Percentiles rank a stretch among this genome's conserved stretches.
Conservation (phyloP, 2,329 filamentous ascomycete genomes). For the Podosphaera aphanis region DNA sequence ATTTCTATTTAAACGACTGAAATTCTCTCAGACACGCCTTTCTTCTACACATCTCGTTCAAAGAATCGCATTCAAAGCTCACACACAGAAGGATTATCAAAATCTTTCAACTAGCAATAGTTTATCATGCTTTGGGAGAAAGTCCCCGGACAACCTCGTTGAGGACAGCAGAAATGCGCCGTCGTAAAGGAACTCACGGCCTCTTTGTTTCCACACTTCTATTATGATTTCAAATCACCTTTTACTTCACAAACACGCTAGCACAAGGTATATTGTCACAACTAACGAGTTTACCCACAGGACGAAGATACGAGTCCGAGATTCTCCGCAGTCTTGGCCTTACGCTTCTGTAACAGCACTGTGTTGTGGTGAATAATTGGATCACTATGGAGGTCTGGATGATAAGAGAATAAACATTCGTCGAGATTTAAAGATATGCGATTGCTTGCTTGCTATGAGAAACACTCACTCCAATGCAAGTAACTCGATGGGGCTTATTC, state of each 20-base stretch:
- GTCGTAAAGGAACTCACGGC: conserved; percentile 95
- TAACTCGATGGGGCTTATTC: conserved; percentile 99
- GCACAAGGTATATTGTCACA: not conserved
- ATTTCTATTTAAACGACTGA: no score
- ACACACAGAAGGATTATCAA: conserved; percentile 48
- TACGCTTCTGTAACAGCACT: no score
- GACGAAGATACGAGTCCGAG: conserved; percentile 84
- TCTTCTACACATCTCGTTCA: conserved; percentile 41
- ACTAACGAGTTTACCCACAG: conserved; percentile 26
- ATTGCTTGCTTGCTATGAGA: conserved; percentile 39
- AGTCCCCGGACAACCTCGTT: conserved; percentile 86
- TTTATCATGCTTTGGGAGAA: conserved; percentile 82
- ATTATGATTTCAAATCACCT: conserved; percentile 13
- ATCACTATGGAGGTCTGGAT: no score
- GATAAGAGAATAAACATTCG: conserved; percentile 32
- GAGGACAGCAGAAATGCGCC: conserved; percentile 82
- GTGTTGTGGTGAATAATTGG: not conserved
- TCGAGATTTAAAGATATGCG: conserved; percentile 97
- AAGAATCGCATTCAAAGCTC: conserved; percentile 99
- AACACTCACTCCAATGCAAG: conserved; percentile 21
- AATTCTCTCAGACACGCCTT: no score
- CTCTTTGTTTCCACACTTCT: conserved; percentile 41
- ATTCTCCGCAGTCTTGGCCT: conserved; percentile 13
- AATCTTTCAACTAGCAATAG: conserved; percentile 18
- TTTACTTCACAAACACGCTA: not conserved